These are phyloP conservation scores for Arctium lappa DNA, from an alignment of 129 eudicot species.

Conservation along the genomic window DNA sequence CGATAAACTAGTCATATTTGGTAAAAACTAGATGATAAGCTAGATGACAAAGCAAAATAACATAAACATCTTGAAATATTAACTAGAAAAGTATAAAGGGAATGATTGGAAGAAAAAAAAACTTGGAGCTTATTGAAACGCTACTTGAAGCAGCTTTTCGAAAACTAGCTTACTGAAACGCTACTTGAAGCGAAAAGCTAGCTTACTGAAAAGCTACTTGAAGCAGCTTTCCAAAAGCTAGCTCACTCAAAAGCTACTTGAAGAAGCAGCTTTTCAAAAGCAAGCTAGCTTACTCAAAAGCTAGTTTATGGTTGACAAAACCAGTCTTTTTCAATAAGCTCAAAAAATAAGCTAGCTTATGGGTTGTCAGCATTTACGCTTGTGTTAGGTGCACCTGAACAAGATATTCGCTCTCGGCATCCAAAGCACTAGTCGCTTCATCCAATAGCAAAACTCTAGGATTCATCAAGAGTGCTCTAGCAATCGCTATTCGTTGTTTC, in stretches of 20 bases:
- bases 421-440: slow-evolving; percentile 56
- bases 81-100: not conserved
- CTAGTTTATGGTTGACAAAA: not conserved
- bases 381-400: slow-evolving; percentile 41
- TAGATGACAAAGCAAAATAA: not conserved
- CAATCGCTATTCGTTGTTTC: slow-evolving; percentile 55
- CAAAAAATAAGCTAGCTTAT: not conserved
- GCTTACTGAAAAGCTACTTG: no score
- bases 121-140: not conserved
- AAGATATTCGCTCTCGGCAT: slow-evolving; percentile 47
- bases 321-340: not conserved
- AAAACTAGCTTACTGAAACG: no score
- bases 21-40: not conserved
- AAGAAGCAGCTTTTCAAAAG: not conserved
- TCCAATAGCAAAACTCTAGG: slow-evolving; percentile 51
- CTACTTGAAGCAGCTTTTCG: no score
- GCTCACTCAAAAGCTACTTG: not conserved
- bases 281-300: not conserved
- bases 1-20: not conserved
- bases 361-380: not conserved
- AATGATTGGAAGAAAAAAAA: not conserved
- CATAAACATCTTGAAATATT: not conserved
- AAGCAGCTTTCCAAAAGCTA: not conserved
- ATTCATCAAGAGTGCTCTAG: slow-evolving; percentile 56
- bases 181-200: not conserved